Conservation (phyloP, 768 basidiomycete genomes). For the Mycena rebaudengoi region DNA sequence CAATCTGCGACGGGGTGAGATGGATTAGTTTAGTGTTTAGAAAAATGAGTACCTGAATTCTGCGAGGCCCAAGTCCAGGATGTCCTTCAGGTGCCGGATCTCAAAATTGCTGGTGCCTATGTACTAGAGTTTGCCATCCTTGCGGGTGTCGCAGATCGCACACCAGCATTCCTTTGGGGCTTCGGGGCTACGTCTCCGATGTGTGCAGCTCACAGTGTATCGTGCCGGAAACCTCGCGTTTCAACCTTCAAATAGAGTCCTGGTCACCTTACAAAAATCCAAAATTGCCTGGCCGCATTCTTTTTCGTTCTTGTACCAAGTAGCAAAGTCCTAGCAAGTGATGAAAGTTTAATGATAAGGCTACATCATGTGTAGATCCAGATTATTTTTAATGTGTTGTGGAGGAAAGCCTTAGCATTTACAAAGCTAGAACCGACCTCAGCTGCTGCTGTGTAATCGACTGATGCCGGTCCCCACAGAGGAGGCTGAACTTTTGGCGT, state of each 20-base stretch:
- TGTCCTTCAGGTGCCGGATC: constrained; percentile 65
- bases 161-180: constrained; percentile 70
- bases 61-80: constrained; percentile 50
- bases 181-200: too few relatives aligned
- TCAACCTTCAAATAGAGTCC: constrained; percentile 64
- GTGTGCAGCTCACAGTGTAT: constrained; percentile 73
- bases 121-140: constrained; percentile 65
- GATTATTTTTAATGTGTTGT: too few relatives aligned
- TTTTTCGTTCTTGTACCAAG: constrained; percentile 71
- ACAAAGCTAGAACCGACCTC: too few relatives aligned
- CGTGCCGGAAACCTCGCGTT: constrained; percentile 73
- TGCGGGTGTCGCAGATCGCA: constrained; percentile 70
- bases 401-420: too few relatives aligned
- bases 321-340: constrained; percentile 60
- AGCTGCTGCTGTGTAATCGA: too few relatives aligned
- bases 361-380: too few relatives aligned
- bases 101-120: constrained; percentile 75
- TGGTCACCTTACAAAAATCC: constrained; percentile 57
- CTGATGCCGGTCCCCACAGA: too few relatives aligned
- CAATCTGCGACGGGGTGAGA: constrained; percentile 48
- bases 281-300: constrained; percentile 70
- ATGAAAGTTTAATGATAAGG: too few relatives aligned
- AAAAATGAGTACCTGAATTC: constrained; percentile 58
- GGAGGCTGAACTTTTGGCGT: too few relatives aligned
- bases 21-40: constrained; percentile 1